Evolutionary conservation across 2,329 filamentous ascomycete species (phyloP).

Genomic region (Colletotrichum tropicicola): DNA sequence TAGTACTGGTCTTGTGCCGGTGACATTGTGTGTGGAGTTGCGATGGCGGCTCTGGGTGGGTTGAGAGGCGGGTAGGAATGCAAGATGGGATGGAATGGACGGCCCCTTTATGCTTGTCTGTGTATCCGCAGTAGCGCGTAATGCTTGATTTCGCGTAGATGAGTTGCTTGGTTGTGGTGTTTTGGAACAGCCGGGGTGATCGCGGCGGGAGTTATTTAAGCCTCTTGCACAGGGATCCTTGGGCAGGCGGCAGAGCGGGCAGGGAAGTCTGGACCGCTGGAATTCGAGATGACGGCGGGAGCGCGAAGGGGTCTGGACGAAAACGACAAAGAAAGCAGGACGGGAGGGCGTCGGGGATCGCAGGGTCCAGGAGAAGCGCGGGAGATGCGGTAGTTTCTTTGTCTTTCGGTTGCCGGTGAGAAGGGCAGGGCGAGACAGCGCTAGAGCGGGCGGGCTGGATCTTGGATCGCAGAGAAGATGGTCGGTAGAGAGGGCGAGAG

Average conservation of each 20-base stretch:
- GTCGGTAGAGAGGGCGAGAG: neutral
- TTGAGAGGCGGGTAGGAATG: neutral
- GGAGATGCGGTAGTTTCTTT: conserved; percentile 11
- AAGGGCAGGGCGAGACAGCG: conserved; percentile 23
- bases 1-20: conserved; percentile 30
- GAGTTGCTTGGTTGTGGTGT: conserved; percentile 13
- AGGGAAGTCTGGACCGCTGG: conserved; percentile 23
- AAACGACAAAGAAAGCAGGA: conserved; percentile 23
- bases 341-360: conserved; percentile 8
- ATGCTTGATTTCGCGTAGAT: conserved; percentile 16
- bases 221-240: conserved; percentile 10
- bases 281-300: conserved; percentile 17
- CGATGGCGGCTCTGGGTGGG: conserved; percentile 11
- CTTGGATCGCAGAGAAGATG: neutral
- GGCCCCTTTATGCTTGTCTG: conserved; percentile 23
- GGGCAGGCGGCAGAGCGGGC: neutral
- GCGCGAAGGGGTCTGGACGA: conserved; percentile 2
- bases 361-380: conserved; percentile 13
- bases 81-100: conserved; percentile 16
- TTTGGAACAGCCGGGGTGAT: conserved; percentile 23
- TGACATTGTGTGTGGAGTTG: conserved; percentile 22
- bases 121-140: conserved; percentile 3
- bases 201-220: conserved; percentile 23
- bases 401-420: neutral
- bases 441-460: conserved; percentile 23